Evolutionary conservation across 441 rosid species (phyloP).

Genomic region (Oxalis stricta): DNA sequence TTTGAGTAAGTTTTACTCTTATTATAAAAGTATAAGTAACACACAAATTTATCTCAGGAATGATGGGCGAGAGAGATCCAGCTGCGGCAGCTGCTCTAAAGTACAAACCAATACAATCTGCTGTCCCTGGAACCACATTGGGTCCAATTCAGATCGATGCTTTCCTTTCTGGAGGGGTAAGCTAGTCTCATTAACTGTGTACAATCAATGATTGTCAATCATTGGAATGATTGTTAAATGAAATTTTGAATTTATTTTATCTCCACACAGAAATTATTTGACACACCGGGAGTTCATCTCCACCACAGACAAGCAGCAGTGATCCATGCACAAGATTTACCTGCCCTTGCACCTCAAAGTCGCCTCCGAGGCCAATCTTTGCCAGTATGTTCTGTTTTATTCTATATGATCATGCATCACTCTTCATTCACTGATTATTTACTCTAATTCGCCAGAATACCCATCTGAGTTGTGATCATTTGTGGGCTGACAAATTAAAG

Average conservation of each 20-base stretch:
- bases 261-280: constrained; percentile 55
- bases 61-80: constrained; percentile 77
- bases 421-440: constrained; percentile 6
- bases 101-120: constrained; percentile 88
- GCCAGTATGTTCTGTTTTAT: constrained; percentile 32
- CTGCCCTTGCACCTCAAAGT: constrained; percentile 83
- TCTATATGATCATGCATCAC: not conserved
- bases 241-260: not conserved
- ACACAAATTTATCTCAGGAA: constrained; percentile 25
- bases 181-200: too few species aligned
- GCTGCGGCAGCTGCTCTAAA: constrained; percentile 82
- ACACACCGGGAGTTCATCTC: constrained; percentile 94
- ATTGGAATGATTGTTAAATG: not conserved
- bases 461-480: constrained; percentile 15
- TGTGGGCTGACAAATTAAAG: constrained; percentile 18
- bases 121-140: constrained; percentile 97
- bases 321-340: constrained; percentile 77
- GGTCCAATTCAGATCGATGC: constrained; percentile 93
- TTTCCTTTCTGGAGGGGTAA: constrained; percentile 89
- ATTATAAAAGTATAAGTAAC: too few species aligned
- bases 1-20: not conserved
- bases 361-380: constrained; percentile 69
- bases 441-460: constrained; percentile 11
- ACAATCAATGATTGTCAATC: too few species aligned
- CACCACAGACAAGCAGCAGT: constrained; percentile 97